Base-by-base conservation (phyloP, 176 grass and related monocot species). In the Lolium multiflorum region DNA sequence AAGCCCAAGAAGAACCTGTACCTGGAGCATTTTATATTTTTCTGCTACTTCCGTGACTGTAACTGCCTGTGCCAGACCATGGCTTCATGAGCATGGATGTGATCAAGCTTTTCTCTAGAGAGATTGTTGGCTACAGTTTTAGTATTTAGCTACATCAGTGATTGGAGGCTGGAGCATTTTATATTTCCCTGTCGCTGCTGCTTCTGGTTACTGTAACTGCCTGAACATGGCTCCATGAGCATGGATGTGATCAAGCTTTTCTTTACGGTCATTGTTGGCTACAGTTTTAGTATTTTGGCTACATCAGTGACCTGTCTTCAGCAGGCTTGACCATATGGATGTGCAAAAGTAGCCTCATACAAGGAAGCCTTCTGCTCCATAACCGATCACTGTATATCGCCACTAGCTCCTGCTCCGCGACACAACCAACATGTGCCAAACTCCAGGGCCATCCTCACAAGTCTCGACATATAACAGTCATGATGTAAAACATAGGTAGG, bases 291-390 rank as follows among this genome's bases (percentile, higher is more conserved):
- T 43, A 37, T 7, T 20, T 11, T 14, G 18, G 71, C 79, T 50
- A n/a, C 61, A 67, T 5, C 79, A 81, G 54, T 74, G 68, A 11
- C 22, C 5, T 31, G 52, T 60, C 24, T 43, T 54, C 69, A n/a
- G 69, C n/a, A 83, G 82, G 26, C 69, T 60, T 83, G 69, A 62
- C 82, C 82, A 83, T 50, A 73, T 74, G 25, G 58, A 46, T 61
- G 82, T 74, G 70, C 56, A 61, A 76, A 84, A 84, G 82, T 84
- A 84, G 71, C 5, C 71, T 76, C 41, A 22, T 75, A 76, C 71
- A 64, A 84, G 71, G 82, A 76, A 38, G 71, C 81, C 66, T 7
- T 26, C 81, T 71, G 49, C 57, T 76, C 71, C 71, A 76, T 63
- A 17, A 84, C 26, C 20, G 57, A 51, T 38, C 57, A 64, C 44